Evolutionary conservation across 2,329 filamentous ascomycete species (phyloP), one percentile per base, ranked within the genome.

Genomic region (Penicillium sp.): DNA sequence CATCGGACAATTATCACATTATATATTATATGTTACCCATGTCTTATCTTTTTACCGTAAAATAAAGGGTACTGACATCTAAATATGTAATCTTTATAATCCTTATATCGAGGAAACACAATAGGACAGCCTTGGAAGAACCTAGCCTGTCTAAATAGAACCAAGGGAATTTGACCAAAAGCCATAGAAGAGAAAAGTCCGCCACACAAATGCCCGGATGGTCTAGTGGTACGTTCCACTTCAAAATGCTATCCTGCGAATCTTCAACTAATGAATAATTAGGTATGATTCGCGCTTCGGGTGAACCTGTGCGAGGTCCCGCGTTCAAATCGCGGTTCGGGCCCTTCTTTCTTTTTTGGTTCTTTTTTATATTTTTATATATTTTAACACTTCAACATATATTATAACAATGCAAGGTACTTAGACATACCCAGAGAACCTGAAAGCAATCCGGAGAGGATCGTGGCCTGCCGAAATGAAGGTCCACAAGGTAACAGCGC

Each of bases 271-370:
- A 46, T 46, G 5, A 22, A 24, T 13, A 34, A 46, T 46, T 46
- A 46, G 44, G 44, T 46, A 46, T 46, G 44, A 46, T 46, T 46
- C 44, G 44, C 7, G 44, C 44, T 46, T 46, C 44, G 44, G 44
- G 44, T 46, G 20, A 46, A 46, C 44, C 31, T 46, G 44, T 46
- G 44, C 44, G 44, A 46, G 44, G 44, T 46, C 44, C 44, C 44
- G 44, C 44, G 44, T 46, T 46, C 44, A 46, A 46, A 46, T 46
- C 44, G 44, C 44, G 44, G 44, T 46, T 46, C 44, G 44, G 44
- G 44, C 44, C 31, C 31, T 34, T 34, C 44, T 34, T 46, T 34
- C 22, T 46, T 39, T 22, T 11, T 26, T 24, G 4, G 1, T 4
- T 24, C 1, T 4, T 24, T 8, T 26, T 26, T 26, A n/a, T n/a